Base-by-base conservation (phyloP, 2,329 filamentous ascomycete species). In the Fusarium pininemorale region DNA sequence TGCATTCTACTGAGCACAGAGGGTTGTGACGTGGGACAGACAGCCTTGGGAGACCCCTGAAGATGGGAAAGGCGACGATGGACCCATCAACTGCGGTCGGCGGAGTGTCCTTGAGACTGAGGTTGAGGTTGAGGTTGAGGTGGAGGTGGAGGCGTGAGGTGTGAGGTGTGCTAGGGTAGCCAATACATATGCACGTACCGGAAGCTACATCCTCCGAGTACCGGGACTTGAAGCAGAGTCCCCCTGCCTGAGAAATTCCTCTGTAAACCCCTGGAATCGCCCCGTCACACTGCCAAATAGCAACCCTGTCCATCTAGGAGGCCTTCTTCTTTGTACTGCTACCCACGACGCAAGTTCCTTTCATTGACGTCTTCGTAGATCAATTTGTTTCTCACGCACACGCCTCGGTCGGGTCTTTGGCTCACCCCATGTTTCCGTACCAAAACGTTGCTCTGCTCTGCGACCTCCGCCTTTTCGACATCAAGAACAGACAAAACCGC, bases 41-140 rank as follows among this genome's bases (percentile, higher is more conserved):
- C 45, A 65, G 67, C 47, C 64, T 62, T 62, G 59, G 48, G 47
- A 66, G 72, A 72, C 71, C 72, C 72, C 71, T 74, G 72, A 48
- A 58, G 47, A 55, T 63, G 67, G 35, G 37, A 71, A 62, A 54
- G 24, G 35, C 55, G 41, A 56, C 26, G 50, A 55, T 70, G 62
- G 69, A 37, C 57, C 62, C 56, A 68, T 72, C 47, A 39, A 64
- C 67, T 69, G 59, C 66, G 56, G 72, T 64, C 39, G 51, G 51
- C 30, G 66, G 47, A 65, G 66, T 58, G 55, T 68, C 50, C 50
- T 54, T 61, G 51, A 53, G 50, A 54, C 28, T 50, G 32, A 35
- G 32, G 32, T 35, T 15, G 32, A 35, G 32, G 32, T 35, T 11
- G 28, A 32, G 47, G 22, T 24, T 12, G 30, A 30, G 30, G 30